Evolutionary conservation across 148 eudicot species (phyloP), one percentile per base, ranked within the genome.

Genomic region (Amaranthus palmeri): DNA sequence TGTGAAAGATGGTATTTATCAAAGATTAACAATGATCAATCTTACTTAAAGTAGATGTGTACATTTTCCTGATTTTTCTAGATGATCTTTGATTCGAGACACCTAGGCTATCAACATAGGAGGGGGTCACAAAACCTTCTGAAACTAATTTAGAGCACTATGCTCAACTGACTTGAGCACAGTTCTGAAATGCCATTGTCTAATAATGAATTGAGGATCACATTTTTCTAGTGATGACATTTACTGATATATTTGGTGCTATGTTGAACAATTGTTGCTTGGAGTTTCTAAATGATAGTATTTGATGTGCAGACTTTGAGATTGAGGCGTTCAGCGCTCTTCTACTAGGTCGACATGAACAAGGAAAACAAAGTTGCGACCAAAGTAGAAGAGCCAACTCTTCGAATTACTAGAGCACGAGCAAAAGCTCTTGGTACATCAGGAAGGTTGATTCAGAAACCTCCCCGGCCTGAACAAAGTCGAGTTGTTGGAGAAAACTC

Each of bases 391-490:
- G 81, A 65, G 80, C 81, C 86, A 42, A 74, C 77, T 70, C 74
- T 68, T 73, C 89, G 91, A 55, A 59, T 89, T 61, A 89, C 93
- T 67, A 66, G 91, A 78, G 87, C 92, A 79, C 79, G 88, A 64
- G 93, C 96, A 11, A 92, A 88, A 79, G 74, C 79, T 54, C 80
- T 90, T 70, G 87, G 86, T 42, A 57, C 83, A 43, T 68, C 80
- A 55, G 81, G 83, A 61, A 81, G 83, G 61, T 65, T 60, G 65
- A 76, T 66, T 76, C 92, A 76, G 77, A 84, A 84, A 46, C 80
- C 84, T 66, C 75, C 77, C 4, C 78, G 79, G 65, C 85, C 88
- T 18, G 84, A 80, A 44, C 90, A 74, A 61, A 86, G 81, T 70
- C 78, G 55, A 71, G 82, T 79, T 53, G 69, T 63, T 43, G 76